Evolutionary conservation across 805 yeast species (phyloP).

Genomic region (Candida dendrica): DNA sequence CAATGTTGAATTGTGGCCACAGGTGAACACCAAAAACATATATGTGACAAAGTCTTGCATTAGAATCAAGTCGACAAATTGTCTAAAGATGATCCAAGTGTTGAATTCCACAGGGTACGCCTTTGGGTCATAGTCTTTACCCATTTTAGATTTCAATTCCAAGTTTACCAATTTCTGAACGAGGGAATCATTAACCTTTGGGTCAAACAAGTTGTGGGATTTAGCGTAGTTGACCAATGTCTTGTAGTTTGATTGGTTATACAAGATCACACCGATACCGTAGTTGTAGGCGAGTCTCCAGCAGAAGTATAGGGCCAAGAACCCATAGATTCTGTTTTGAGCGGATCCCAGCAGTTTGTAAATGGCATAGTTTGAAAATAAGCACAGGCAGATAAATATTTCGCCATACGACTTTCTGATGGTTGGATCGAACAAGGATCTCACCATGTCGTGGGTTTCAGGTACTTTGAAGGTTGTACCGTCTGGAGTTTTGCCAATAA

Average conservation of each 20-base stretch:
- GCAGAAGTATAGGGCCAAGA: constrained; percentile 51
- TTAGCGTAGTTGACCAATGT: constrained; percentile 46
- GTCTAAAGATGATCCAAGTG: constrained; percentile 76
- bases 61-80: constrained; percentile 70
- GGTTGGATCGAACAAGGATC: constrained; percentile 73
- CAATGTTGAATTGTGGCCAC: constrained; percentile 24
- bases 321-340: constrained; percentile 19
- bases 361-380: constrained; percentile 28
- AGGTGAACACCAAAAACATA: constrained; percentile 45
- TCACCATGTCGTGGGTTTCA: constrained; percentile 74
- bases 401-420: constrained; percentile 63
- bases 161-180: constrained; percentile 35
- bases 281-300: constrained; percentile 74
- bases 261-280: constrained; percentile 70
- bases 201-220: constrained; percentile 36
- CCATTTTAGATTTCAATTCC: constrained; percentile 43
- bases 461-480: constrained; percentile 28
- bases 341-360: constrained; percentile 22
- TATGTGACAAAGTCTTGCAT: constrained; percentile 82
- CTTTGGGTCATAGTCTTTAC: constrained; percentile 25
- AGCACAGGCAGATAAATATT: constrained; percentile 42
- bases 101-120: constrained; percentile 66
- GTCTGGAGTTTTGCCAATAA: constrained; percentile 20
- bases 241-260: constrained; percentile 56
- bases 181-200: constrained; percentile 21